These are phyloP conservation scores for Aspergillus unguis DNA, from an alignment of 2,329 filamentous ascomycete species.

Conservation along the genomic window DNA sequence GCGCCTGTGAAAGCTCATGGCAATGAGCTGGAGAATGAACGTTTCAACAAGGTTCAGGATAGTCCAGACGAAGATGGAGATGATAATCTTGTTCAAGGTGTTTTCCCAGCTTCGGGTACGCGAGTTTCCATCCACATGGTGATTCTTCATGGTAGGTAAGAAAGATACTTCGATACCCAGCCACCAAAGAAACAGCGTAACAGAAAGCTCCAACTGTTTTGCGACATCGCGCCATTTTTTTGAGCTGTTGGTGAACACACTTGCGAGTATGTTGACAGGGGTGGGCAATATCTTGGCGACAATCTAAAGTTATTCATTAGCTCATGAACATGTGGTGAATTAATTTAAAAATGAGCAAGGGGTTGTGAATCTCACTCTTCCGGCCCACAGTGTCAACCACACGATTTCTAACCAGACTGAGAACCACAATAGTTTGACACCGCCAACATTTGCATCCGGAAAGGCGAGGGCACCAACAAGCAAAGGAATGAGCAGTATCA, in stretches of 20 bases:
- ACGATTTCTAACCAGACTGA: conserved; percentile 92
- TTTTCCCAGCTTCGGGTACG: conserved; percentile 65
- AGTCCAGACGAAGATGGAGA: conserved; percentile 75
- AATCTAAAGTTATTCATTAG: conserved; percentile 39
- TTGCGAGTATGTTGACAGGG: conserved; percentile 62
- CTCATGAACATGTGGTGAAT: neutral
- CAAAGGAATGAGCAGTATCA: conserved; percentile 65
- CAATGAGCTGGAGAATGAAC: conserved; percentile 90
- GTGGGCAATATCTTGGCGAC: conserved; percentile 63
- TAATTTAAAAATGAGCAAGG: neutral
- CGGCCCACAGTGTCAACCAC: conserved; percentile 87
- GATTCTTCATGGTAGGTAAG: conserved; percentile 71
- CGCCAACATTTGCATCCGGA: conserved; percentile 63
- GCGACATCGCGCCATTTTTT: conserved; percentile 95
- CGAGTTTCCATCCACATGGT: conserved; percentile 54
- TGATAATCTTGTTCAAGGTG: conserved; percentile 79
- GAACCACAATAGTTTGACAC: conserved; percentile 82
- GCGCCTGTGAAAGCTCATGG: conserved; percentile 84
- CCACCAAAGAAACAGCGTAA: conserved; percentile 88
- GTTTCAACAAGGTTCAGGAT: conserved; percentile 85
- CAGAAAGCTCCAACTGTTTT: conserved; percentile 77
- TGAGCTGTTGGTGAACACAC: conserved; percentile 76
- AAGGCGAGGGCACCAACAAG: conserved; percentile 62
- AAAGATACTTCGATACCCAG: conserved; percentile 83
- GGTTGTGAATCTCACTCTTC: conserved; percentile 44